phyloP scores from a whole-genome alignment of 2,329 filamentous ascomycete genomes.

The Penicillium olsonii region DNA sequence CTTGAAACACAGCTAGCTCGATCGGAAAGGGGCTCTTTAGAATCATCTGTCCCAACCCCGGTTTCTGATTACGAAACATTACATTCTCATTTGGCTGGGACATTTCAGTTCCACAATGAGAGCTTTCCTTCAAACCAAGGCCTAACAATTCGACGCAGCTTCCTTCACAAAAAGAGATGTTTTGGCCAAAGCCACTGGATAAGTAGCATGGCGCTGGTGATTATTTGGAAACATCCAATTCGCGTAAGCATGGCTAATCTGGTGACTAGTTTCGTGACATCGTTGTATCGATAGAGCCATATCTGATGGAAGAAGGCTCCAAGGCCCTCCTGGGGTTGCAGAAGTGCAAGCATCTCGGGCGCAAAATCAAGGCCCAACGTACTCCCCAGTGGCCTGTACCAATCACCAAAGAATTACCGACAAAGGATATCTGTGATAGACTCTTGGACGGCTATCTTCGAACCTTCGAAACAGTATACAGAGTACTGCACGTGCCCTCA shows the following conservation, averaged over 20 bases:
- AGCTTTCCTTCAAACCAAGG: conserved; percentile 31
- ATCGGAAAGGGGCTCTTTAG: conserved; percentile 18
- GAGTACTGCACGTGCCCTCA: conserved; percentile 59
- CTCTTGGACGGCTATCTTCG: conserved; percentile 58
- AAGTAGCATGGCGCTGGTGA: conserved; percentile 42
- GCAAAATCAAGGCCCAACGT: conserved; percentile 54
- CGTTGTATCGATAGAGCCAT: conserved; percentile 47
- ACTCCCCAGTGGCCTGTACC: conserved; percentile 51
- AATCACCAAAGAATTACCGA: conserved; percentile 48
- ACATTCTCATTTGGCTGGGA: conserved; percentile 44
- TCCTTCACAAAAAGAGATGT: conserved; percentile 56
- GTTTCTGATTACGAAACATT: conserved; percentile 40
- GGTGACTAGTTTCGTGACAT: conserved; percentile 29
- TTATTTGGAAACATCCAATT: background rate
- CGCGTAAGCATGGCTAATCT: background rate
- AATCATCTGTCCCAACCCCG: conserved; percentile 18
- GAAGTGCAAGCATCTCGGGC: conserved; percentile 56
- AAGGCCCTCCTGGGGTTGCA: conserved; percentile 43
- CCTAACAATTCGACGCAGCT: conserved; percentile 42
- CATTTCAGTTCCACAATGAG: conserved; percentile 48
- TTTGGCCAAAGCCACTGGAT: conserved; percentile 61
- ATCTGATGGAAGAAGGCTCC: conserved; percentile 41
- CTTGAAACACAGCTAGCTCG: conserved; percentile 48
- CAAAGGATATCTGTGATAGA: conserved; percentile 45
- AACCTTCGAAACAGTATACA: conserved; percentile 56